Evolutionary conservation across 352 stramenopile genomes (phyloP), one percentile per base, ranked within the genome.

Genomic region (Phytophthora kernoviae): DNA sequence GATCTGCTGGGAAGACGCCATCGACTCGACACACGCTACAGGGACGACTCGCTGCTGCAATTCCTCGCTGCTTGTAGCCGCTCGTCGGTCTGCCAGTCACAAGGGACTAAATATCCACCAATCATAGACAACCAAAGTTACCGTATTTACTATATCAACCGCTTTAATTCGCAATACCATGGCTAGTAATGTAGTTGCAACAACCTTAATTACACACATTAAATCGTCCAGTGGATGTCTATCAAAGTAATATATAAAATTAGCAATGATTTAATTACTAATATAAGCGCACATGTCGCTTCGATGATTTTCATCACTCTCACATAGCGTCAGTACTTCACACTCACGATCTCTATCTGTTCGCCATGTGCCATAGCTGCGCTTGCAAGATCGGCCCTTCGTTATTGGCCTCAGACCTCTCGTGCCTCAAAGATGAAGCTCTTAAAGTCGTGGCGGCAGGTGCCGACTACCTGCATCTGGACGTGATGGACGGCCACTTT

Each of bases 401-500:
- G 33, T 80, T 99, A 53, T 73, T 99, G 33, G 91, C 94, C 44
- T 98, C 90, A 36, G 96, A 99, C 68, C 81, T 99, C 46, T 96
- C 94, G 45, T 90, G 89, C 58, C 76, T 98, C 45, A 95, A 96
- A 43, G 81, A 93, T 27, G 96, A 99, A 68, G 77, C 91, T 17
- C 75, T 93, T 30, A 88, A 94, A 54, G 89, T 98, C n/a, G 72
- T 98, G 36, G 69, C 73, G 7, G 81, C 87, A 0, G 95, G 96
- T 20, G 96, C 96, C 40, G 94, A 98, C 77, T 98, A 97, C 76
- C 77, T 99, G 30, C 97, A 99, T 71, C 67, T 99, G 63, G 97
- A 99, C 78, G 90, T 99, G 34, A 99, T 99, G 96, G 96, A 99
- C 77, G 96, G 97, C 34, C 96, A 99, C 74, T 99, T 99, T 70